phyloP scores from a whole-genome alignment of 2,329 filamentous ascomycete genomes.

The Colletotrichum sp. region DNA sequence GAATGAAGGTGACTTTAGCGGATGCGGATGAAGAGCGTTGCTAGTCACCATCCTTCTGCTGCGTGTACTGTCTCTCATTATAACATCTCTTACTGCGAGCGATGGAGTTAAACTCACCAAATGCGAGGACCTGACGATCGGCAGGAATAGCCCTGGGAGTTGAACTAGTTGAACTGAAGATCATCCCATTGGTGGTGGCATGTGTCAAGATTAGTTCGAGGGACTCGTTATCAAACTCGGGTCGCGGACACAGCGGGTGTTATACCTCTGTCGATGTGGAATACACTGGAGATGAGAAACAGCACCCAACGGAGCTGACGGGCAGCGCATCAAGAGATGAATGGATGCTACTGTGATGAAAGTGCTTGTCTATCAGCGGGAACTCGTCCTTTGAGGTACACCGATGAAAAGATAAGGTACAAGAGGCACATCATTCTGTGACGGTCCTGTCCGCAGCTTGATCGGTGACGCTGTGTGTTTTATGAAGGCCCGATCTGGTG shows the following conservation, averaged over 20 bases:
- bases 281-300: fast-evolving
- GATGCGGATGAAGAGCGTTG: not conserved
- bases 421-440: not conserved
- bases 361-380: not conserved
- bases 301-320: fast-evolving
- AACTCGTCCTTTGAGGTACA: fast-evolving
- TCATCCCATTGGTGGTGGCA: not conserved
- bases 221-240: fast-evolving
- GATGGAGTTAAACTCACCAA: not conserved
- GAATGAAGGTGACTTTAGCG: fast-evolving
- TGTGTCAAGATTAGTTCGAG: not conserved
- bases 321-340: fast-evolving
- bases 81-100: not conserved
- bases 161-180: not conserved
- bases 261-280: fast-evolving
- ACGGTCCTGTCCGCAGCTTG: not conserved
- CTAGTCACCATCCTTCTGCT: not conserved
- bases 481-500: not conserved
- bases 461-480: fast-evolving
- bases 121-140: not conserved
- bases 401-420: not conserved
- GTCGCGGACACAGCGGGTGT: not conserved
- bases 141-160: not conserved
- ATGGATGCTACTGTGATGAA: not conserved
- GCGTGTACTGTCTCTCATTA: not conserved